Base-by-base conservation (phyloP, 331 rosid species). In the Erythrophleum ivorense region DNA sequence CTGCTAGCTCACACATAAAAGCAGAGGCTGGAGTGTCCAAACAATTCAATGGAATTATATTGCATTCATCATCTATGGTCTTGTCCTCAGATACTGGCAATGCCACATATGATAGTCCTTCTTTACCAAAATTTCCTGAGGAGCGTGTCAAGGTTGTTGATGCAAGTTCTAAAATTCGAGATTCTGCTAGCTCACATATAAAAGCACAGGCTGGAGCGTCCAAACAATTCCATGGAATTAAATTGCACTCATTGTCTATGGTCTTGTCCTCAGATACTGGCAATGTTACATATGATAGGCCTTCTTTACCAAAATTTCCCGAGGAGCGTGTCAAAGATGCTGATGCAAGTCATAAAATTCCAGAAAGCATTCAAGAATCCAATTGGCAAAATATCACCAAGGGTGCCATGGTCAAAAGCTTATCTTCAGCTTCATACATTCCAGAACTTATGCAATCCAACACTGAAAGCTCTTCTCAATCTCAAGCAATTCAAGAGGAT, bases 31-130 rank as follows among this genome's bases (percentile, higher is more conserved):
- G 55, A 69, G 75, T 38, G 21, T 69, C 75, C 58, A 72, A 82
- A 38, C 77, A 66, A 71, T 79, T 52, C 85, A 87, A 80, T 79
- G 90, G 84, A 74, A 83, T 81, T 63, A 57, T 83, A 54, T 59
- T 84, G 13, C 82, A 85, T 71, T 50, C 80, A 52, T 78, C 86
- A 9, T 75, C 90, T 74, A 14, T 1, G 16, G 49, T 49, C 60
- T 66, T 78, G 72, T 43, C 75, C 40, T 71, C 89, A 57, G 54
- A 60, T 79, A 46, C 41, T 2, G 74, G 71, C 82, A 82, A 73
- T 72, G 71, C 64, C 64, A 45, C 78, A n/a, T 68, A 48, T 85
- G 80, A 62, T 60, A 68, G 60, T 21, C 24, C 75, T 78, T 81
- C 80, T 57, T 71, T n/a, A 45, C 82, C 84, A 73, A 71, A 71